A percentile compares a stretch with the other conserved stretches of the same genome.
These are phyloP conservation scores for Termitomyces sp. DNA, from an alignment of 768 basidiomycete genomes.

Conservation along the genomic window DNA sequence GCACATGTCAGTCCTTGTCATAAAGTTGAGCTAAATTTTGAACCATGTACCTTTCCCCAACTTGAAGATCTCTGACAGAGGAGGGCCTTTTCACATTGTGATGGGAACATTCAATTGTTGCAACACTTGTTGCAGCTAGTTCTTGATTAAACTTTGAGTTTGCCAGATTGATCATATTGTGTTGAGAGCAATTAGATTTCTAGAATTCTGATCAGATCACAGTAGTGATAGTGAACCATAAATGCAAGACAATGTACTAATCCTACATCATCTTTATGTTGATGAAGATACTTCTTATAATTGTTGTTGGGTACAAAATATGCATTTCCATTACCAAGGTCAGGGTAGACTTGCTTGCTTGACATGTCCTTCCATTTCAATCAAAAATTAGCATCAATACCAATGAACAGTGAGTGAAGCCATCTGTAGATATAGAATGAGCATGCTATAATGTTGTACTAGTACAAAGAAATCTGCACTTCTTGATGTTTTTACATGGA, in stretches of 20 bases:
- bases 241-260: no score
- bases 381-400: not conserved
- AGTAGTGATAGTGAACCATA: no score
- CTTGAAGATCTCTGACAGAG: slow-evolving; percentile 25
- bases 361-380: not conserved
- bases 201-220: no score
- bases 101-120: slow-evolving; percentile 21
- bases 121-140: slow-evolving; percentile 21
- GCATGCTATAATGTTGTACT: no score
- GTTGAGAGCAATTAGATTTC: no score
- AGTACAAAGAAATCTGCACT: not conserved
- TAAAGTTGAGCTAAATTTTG: no score
- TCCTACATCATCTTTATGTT: no score
- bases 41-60: slow-evolving; percentile 24
- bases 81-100: slow-evolving; percentile 25
- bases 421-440: not conserved
- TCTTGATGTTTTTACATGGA: not conserved
- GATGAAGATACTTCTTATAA: not conserved
- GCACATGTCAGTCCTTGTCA: not conserved
- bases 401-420: not conserved
- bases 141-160: slow-evolving; percentile 1
- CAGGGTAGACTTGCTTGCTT: not conserved
- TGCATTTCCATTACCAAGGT: not conserved
- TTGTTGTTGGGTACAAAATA: not conserved
- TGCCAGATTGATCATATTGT: no score